Evolutionary conservation across 2,329 filamentous ascomycete species (phyloP), one percentile per base, ranked within the genome.

Genomic region (Thermoascus crustaceus): DNA sequence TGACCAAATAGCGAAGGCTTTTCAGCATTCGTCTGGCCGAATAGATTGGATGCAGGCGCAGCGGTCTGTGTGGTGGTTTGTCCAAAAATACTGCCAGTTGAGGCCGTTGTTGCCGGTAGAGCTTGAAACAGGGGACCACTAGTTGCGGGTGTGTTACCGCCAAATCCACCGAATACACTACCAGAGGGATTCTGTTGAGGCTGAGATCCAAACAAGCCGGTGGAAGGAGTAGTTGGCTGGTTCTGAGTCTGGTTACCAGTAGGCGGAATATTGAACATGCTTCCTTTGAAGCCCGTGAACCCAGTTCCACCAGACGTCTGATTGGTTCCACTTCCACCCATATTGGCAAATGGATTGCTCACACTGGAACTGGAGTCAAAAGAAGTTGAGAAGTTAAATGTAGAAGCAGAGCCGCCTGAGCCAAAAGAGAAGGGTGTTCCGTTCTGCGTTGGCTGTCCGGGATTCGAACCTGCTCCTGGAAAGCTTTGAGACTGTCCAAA

Each of bases 401-500:
- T 49, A 7, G 57, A 48, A 9, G 50, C 42, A 30, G n/a, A n/a
- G n/a, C 40, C 42, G n/a, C 49, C 47, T 22, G 50, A 41, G 13
- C 56, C 57, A 38, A 60, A 57, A 19, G 52, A 38, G 35, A 58
- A 48, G 11, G 53, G 50, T n/a, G n/a, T n/a, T n/a, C 18, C 53
- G 45, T 7, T 45, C 38, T 21, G 50, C 47, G 43, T 50, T 57
- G 19, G 50, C 44, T 18, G 35, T n/a, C n/a, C 40, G 14, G 48
- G 34, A 30, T 32, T 43, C 36, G 50, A 40, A 30, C 38, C 43
- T 14, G 51, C 47, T 36, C 50, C 53, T 29, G 51, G 53, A 32
- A 61, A 61, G 35, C 53, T 58, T 37, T 58, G 58, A 27, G 53
- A 55, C 40, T 60, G 53, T n/a, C 55, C 54, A 40, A 61, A 61